These are phyloP conservation scores for Quercus lobata DNA, from an alignment of 331 rosid genomes.

Conservation along the genomic window DNA sequence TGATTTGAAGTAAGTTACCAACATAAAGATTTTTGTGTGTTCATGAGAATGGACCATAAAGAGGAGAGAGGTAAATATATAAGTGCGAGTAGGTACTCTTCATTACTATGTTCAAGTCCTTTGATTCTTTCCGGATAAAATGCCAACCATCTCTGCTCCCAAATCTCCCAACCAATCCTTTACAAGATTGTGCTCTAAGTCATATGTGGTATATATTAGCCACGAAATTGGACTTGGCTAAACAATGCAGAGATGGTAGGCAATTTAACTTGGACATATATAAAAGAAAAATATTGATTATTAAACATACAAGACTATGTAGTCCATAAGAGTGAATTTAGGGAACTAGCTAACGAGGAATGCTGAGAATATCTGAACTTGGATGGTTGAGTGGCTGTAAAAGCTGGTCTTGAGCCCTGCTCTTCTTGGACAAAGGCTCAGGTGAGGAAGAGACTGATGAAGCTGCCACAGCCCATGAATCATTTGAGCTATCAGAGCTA, in stretches of 20 bases:
- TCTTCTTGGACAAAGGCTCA: slow-evolving; percentile 68
- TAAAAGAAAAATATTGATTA: slow-evolving; percentile 22
- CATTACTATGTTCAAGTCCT: slow-evolving; percentile 15
- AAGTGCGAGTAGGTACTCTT: not conserved
- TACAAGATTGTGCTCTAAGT: slow-evolving; percentile 8
- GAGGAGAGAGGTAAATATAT: not conserved
- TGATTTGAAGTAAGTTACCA: not conserved
- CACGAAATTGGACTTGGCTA: slow-evolving; percentile 2
- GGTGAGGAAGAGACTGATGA: slow-evolving; percentile 86
- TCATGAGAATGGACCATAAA: not conserved
- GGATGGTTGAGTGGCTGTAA: slow-evolving; percentile 13
- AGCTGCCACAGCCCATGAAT: slow-evolving; percentile 56
- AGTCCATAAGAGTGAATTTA: slow-evolving; percentile 1
- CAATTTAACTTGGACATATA: slow-evolving; percentile 46
- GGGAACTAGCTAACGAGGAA: slow-evolving; percentile 33
- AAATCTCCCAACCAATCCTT: slow-evolving; percentile 27
- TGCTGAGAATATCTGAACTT: slow-evolving; percentile 27
- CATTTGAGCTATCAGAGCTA: slow-evolving; percentile 78
- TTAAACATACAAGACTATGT: slow-evolving; percentile 18
- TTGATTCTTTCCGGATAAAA: slow-evolving; percentile 50
- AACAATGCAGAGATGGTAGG: slow-evolving; percentile 58
- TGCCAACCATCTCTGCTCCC: slow-evolving; percentile 70
- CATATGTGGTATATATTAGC: not conserved
- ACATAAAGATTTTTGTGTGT: not conserved
- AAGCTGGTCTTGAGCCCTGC: slow-evolving; percentile 37